phyloP scores from a whole-genome alignment of 2,329 filamentous ascomycete genomes.

The Dactylellina cionopaga region DNA sequence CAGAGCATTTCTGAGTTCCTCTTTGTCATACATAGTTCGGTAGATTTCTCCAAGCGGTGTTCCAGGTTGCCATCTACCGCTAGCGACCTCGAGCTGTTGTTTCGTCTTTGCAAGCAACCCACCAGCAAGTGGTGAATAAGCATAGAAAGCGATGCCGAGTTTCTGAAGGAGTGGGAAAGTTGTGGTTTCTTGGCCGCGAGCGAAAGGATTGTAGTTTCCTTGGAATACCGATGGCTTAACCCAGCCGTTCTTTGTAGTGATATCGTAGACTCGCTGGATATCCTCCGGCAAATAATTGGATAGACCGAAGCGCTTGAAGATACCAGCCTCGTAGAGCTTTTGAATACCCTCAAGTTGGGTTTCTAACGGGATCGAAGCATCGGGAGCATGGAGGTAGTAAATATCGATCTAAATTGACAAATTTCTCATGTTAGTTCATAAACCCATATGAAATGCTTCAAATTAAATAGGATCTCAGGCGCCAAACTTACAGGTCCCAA shows the following conservation, averaged over 20 bases:
- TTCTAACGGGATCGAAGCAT: slow-evolving; percentile 75
- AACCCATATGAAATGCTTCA: neutral
- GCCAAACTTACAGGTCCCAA: slow-evolving; percentile 37
- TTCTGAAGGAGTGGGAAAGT: slow-evolving; percentile 78
- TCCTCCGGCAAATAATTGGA: slow-evolving; percentile 89
- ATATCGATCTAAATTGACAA: slow-evolving; percentile 69
- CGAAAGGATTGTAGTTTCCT: slow-evolving; percentile 87
- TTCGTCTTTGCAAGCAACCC: slow-evolving; percentile 72
- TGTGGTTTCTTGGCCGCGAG: slow-evolving; percentile 77
- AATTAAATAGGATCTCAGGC: neutral
- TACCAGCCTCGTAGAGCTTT: slow-evolving; percentile 84
- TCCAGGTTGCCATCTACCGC: slow-evolving; percentile 25
- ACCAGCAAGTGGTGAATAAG: slow-evolving; percentile 84
- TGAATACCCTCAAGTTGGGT: slow-evolving; percentile 82
- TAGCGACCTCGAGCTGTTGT: slow-evolving; percentile 29
- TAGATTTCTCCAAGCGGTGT: slow-evolving; percentile 33
- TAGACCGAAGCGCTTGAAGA: slow-evolving; percentile 82
- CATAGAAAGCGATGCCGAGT: slow-evolving; percentile 80
- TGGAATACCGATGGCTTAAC: slow-evolving; percentile 86
- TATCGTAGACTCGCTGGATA: slow-evolving; percentile 83
- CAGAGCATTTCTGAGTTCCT: slow-evolving; percentile 16
- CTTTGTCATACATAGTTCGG: slow-evolving; percentile 40
- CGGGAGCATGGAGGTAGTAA: slow-evolving; percentile 78
- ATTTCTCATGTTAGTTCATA: neutral
- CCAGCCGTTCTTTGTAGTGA: slow-evolving; percentile 81